A percentile compares a stretch with the other conserved stretches of the same genome.
Evolutionary conservation across 495 filamentous ascomycete genomes (phyloP).

Genomic region (Trypethelium eluteriae): DNA sequence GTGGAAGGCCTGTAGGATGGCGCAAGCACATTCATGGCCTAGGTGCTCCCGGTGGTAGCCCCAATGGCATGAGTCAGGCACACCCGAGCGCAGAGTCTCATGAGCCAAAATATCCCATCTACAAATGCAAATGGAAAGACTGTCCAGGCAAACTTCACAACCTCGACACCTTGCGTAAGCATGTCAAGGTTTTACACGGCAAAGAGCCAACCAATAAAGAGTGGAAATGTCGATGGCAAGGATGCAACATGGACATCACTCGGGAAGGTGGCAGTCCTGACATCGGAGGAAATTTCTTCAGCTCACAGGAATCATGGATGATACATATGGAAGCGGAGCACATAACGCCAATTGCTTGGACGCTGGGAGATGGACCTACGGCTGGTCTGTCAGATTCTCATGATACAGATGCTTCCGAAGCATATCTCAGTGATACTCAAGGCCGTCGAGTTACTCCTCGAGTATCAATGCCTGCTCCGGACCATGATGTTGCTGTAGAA

Average conservation of each 20-base stretch:
- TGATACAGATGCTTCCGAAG: slow-evolving; percentile 31
- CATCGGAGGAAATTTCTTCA: slow-evolving; percentile 27
- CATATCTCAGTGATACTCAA: slow-evolving; percentile 34
- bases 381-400: slow-evolving; percentile 36
- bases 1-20: slow-evolving; percentile 39
- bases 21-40: slow-evolving; percentile 33
- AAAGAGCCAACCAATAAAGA: slow-evolving; percentile 22
- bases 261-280: slow-evolving; percentile 22
- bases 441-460: slow-evolving; percentile 35
- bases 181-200: slow-evolving; percentile 53
- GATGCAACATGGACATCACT: slow-evolving; percentile 33
- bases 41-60: slow-evolving; percentile 6
- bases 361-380: slow-evolving; percentile 57
- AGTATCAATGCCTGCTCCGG: slow-evolving; percentile 15
- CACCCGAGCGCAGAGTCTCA: neutral
- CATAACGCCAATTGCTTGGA: slow-evolving; percentile 52
- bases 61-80: neutral
- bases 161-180: slow-evolving; percentile 58
- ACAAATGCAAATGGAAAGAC: slow-evolving; percentile 54
- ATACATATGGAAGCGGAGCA: slow-evolving; percentile 56
- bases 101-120: slow-evolving; percentile 39
- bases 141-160: slow-evolving; percentile 71
- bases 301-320: slow-evolving; percentile 42
- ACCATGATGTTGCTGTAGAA: neutral
- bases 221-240: slow-evolving; percentile 42